These are phyloP conservation scores for Candida sakaeoensis DNA, from an alignment of 805 yeast species.

Conservation along the genomic window DNA sequence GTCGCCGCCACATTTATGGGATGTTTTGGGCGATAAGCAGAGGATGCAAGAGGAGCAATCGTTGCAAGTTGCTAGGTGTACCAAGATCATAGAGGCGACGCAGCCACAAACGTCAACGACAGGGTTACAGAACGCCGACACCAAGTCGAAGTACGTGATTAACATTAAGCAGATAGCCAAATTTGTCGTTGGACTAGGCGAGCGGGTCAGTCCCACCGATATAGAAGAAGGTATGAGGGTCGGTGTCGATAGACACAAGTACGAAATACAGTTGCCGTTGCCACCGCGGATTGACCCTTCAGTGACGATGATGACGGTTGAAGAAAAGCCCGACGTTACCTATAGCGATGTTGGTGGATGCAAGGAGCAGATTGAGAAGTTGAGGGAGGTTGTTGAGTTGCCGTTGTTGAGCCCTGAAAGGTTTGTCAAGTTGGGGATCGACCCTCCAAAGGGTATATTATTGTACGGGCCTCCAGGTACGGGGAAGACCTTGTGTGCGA, in stretches of 20 bases:
- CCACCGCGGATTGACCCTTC: conserved; percentile 98
- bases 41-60: conserved; percentile 93
- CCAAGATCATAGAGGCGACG: conserved; percentile 81
- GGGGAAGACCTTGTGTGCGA: conserved; percentile 95
- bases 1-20: conserved; percentile 97
- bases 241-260: conserved; percentile 96
- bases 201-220: conserved; percentile 96
- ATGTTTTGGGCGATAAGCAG: conserved; percentile 92
- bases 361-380: conserved; percentile 95
- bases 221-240: conserved; percentile 99
- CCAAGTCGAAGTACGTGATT: conserved; percentile 88
- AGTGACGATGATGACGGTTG: conserved; percentile 99
- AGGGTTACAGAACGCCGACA: conserved; percentile 58
- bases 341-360: conserved; percentile 98
- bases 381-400: conserved; percentile 92
- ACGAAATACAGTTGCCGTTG: conserved; percentile 93
- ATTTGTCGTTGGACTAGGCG: conserved; percentile 94
- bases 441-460: conserved; percentile 97
- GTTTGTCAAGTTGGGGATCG: conserved; percentile 94
- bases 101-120: conserved; percentile 28
- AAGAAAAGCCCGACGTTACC: conserved; percentile 98
- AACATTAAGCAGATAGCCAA: conserved; percentile 98
- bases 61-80: conserved; percentile 96
- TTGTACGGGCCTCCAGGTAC: conserved; percentile 99
- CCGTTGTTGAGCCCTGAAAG: conserved; percentile 94